Base-by-base conservation (phyloP, 1,139 yeast species). In the Candida frijolesensis region DNA sequence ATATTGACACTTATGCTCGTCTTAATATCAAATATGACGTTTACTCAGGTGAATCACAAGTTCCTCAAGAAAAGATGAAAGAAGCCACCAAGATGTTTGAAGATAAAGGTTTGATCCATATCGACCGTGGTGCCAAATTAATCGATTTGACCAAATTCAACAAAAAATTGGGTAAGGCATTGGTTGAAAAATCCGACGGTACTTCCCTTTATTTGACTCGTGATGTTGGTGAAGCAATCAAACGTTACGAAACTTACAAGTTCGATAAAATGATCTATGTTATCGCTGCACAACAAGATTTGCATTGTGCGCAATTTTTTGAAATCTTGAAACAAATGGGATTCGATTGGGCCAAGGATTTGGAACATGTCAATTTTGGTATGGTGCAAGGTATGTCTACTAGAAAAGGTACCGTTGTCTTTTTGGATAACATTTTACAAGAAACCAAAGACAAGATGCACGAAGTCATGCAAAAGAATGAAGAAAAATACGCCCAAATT, bases 301-400 rank as follows among this genome's bases (percentile, higher is more conserved):
- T 95, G 62, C 98, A 94, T 67, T 78, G 83, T 57, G 94, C 95
- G 48, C 99, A 94, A 74, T 89, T 95, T 69, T 94, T 94, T 71
- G 96, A 94, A 74, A 90, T 92, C 60, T 79, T 94, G 65, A 95
- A 94, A 63, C 91, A 89, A 71, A 83, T 94, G 88, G 98, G 91
- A 41, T 85, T 80, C 66, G 87, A 84, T 54, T 95, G 97, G 97
- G 92, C 97, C 44, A 76, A 82, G 58, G 79, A 79, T 52, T 76
- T 94, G 63, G 80, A 79, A 60, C 98, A 91, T 69, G 83, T 95
- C 62, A 94, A 89, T 74, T 95, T 91, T 63, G 99, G 99, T 71
- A 87, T 95, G 96, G 99, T 95, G 50, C 89, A 84, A 66, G 99
- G 99, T 62, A 95, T 95, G 99, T 88, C 96, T 34, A 94, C 99